Conservation (phyloP, 495 filamentous ascomycete genomes). For the Penicillium lividum region DNA sequence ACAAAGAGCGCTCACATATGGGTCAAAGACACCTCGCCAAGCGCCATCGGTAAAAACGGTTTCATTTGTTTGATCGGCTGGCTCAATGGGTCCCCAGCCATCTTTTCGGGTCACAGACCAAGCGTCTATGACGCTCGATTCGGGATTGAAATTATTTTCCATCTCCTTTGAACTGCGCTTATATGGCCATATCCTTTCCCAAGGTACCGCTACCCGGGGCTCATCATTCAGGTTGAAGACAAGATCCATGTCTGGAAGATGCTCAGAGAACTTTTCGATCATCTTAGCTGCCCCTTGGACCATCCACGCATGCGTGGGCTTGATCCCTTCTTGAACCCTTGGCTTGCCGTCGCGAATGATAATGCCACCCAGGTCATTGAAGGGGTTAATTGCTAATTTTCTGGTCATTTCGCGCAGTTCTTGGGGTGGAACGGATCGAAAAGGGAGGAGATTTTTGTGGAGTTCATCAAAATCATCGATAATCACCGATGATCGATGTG, state of each 20-base stretch:
- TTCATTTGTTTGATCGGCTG: conserved; percentile 42
- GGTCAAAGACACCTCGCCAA: conserved; percentile 46
- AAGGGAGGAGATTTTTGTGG: conserved; percentile 66
- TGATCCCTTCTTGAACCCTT: conserved; percentile 43
- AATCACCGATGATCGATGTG: conserved; percentile 58
- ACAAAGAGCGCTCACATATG: conserved; percentile 53
- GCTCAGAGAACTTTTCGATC: conserved; percentile 66
- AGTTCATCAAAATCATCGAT: conserved; percentile 80
- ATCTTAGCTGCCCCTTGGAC: conserved; percentile 60
- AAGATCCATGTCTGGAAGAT: conserved; percentile 78
- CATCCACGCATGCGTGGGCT: conserved; percentile 58
- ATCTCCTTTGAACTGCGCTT: conserved; percentile 36
- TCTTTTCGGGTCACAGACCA: conserved; percentile 42
- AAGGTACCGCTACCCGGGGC: conserved; percentile 73
- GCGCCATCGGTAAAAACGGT: conserved; percentile 52
- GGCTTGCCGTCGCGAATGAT: conserved; percentile 49
- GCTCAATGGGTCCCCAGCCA: conserved; percentile 46
- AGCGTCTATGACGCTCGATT: conserved; percentile 22
- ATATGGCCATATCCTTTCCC: conserved; percentile 52
- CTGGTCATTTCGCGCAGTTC: conserved; percentile 55
- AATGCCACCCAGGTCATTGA: conserved; percentile 51
- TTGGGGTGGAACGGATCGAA: conserved; percentile 66
- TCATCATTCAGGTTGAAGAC: conserved; percentile 79
- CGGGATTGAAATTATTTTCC: conserved; percentile 21
- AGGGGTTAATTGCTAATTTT: conserved; percentile 46